Evolutionary conservation across 345 rosid species (phyloP).

Genomic region (Citrus medica): DNA sequence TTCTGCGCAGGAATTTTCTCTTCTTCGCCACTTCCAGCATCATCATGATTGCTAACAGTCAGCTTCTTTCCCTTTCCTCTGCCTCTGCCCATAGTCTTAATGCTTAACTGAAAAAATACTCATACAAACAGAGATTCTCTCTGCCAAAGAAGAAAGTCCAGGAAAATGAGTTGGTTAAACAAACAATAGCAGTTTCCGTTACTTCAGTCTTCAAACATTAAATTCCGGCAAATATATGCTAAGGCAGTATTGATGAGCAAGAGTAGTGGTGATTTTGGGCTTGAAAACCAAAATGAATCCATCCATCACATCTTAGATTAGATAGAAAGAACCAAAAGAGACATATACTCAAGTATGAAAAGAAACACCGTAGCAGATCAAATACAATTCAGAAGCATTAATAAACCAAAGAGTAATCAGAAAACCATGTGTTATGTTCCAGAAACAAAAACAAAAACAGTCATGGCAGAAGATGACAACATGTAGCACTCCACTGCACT

Average conservation of each 20-base stretch:
- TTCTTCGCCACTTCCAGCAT: conserved; percentile 59
- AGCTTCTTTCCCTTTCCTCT: conserved; percentile 64
- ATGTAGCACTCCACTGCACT: background rate
- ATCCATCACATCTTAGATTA: background rate
- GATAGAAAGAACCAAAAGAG: background rate
- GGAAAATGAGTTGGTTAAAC: background rate
- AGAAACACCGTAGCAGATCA: background rate
- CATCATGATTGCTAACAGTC: conserved; percentile 48
- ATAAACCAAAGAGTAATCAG: background rate
- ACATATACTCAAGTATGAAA: background rate
- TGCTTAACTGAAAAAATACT: conserved; percentile 14
- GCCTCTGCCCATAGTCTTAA: conserved; percentile 67
- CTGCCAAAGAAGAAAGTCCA: conserved; percentile 24
- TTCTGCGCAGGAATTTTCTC: conserved; percentile 67
- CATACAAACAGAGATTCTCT: conserved; percentile 21
- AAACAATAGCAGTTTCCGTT: background rate
- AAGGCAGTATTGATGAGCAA: background rate
- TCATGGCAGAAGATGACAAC: background rate
- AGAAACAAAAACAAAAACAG: background rate
- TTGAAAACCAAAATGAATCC: background rate
- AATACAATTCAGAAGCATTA: background rate
- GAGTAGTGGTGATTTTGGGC: background rate
- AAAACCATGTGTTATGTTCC: background rate
- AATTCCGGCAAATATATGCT: background rate
- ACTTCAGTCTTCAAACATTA: background rate